A percentile compares a stretch with the other conserved stretches of the same genome.
phyloP scores from a whole-genome alignment of 2,329 filamentous ascomycete species.

The Talaromyces atroroseus region DNA sequence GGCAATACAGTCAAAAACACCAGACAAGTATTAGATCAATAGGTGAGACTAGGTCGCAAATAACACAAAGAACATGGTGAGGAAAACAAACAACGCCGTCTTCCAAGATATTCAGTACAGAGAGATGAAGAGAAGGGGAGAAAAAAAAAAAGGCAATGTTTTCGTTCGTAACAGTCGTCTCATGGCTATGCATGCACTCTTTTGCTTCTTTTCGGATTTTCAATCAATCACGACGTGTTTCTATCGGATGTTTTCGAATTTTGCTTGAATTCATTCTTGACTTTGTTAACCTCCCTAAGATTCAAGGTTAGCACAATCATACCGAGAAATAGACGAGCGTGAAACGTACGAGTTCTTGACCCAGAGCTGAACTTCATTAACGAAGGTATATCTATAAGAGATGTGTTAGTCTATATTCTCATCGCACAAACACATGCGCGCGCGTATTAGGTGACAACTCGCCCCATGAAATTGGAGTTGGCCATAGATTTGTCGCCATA shows the following conservation, averaged over 20 bases:
- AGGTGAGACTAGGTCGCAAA: neutral
- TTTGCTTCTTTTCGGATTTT: neutral
- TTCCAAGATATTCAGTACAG: neutral
- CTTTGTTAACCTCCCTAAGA: neutral
- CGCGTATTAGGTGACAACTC: neutral
- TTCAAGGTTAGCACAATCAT: neutral
- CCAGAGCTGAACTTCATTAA: slow-evolving; percentile 14
- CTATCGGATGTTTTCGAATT: neutral
- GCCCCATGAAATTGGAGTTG: slow-evolving; percentile 22
- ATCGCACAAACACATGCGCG: neutral
- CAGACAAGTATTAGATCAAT: neutral
- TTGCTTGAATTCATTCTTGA: neutral
- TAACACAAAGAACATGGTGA: neutral
- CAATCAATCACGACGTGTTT: neutral
- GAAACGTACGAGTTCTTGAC: slow-evolving; percentile 3
- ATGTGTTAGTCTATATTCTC: neutral
- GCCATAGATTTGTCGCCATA: slow-evolving; percentile 49
- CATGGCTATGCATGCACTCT: neutral
- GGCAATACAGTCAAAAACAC: neutral
- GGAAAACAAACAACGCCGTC: neutral
- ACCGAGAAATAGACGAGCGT: neutral
- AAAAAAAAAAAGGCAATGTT: neutral
- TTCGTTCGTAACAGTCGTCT: neutral
- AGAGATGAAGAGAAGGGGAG: neutral
- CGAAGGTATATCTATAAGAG: slow-evolving; percentile 29